Evolutionary conservation across 768 basidiomycete species (phyloP).

Genomic region (Grammothele lineata): DNA sequence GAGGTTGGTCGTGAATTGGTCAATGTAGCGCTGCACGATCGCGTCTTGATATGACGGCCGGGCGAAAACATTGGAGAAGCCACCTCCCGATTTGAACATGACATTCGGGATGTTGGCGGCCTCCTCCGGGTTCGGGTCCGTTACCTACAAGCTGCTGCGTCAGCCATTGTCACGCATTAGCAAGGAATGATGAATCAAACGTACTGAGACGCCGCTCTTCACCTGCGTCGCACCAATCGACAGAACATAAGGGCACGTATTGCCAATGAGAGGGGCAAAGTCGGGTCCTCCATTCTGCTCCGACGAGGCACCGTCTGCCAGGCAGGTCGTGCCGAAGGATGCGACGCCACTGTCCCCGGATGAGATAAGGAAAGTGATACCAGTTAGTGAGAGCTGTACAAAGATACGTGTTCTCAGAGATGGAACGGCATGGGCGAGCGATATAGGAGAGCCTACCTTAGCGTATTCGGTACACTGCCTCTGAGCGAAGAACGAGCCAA

Average conservation of each 20-base stretch:
- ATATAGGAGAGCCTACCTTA: constrained; percentile 29
- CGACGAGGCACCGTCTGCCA: too few relatives aligned
- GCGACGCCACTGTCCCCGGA: constrained; percentile 41
- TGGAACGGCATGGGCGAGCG: too few relatives aligned
- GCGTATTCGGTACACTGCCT: constrained; percentile 41
- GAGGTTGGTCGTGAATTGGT: constrained; percentile 28
- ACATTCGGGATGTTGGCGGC: constrained; percentile 27
- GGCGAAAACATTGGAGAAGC: constrained; percentile 38
- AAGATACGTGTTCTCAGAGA: too few relatives aligned
- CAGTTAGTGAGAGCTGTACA: constrained; percentile 26
- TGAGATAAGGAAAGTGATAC: constrained; percentile 34
- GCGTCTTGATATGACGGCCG: constrained; percentile 32
- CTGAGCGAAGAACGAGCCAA: constrained; percentile 11
- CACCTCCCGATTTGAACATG: constrained; percentile 33
- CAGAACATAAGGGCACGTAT: constrained; percentile 38
- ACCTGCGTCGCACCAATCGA: constrained; percentile 32
- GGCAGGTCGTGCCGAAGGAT: too few relatives aligned
- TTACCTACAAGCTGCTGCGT: too few relatives aligned
- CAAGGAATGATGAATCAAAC: too few relatives aligned
- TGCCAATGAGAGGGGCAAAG: too few relatives aligned
- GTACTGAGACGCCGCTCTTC: too few relatives aligned
- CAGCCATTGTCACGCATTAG: too few relatives aligned
- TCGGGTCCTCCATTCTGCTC: too few relatives aligned
- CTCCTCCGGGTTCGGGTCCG: constrained; percentile 34
- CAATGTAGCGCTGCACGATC: constrained; percentile 24